Evolutionary conservation across 2,329 filamentous ascomycete genomes (phyloP).

Genomic region (Xylaria sp.): DNA sequence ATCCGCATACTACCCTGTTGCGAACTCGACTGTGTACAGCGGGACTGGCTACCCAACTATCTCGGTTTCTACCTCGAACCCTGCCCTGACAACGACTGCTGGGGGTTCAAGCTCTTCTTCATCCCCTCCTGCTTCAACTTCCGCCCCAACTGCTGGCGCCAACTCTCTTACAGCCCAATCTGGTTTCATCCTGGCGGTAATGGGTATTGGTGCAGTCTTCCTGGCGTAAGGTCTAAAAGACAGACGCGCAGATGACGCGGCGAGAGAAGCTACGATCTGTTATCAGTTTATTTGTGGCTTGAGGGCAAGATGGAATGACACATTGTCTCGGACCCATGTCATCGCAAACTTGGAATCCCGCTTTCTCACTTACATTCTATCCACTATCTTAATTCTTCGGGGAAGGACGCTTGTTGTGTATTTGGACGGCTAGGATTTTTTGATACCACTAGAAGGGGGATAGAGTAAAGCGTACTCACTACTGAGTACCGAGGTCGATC

Average conservation of each 20-base stretch:
- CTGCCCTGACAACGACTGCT: constrained; percentile 34
- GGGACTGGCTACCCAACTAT: constrained; percentile 44
- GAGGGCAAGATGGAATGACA: background rate
- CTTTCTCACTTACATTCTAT: constrained; percentile 25
- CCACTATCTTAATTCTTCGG: constrained; percentile 35
- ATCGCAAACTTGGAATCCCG: constrained; percentile 5
- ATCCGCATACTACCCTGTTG: constrained; percentile 41
- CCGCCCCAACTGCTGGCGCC: constrained; percentile 41
- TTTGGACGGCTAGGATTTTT: constrained; percentile 22
- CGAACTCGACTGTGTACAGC: constrained; percentile 41
- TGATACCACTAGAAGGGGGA: constrained; percentile 35
- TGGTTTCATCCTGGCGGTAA: constrained; percentile 44
- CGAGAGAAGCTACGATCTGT: background rate
- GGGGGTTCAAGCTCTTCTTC: constrained; percentile 32
- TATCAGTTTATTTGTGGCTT: background rate
- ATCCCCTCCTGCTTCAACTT: constrained; percentile 32
- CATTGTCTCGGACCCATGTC: constrained; percentile 14
- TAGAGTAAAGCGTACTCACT: constrained; percentile 28
- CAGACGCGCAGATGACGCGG: background rate
- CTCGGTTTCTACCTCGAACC: constrained; percentile 38
- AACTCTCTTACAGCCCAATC: constrained; percentile 43
- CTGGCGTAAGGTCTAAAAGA: constrained; percentile 39
- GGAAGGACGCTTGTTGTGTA: constrained; percentile 38
- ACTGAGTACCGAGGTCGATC: constrained; percentile 19
- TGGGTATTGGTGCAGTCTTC: constrained; percentile 46